Evolutionary conservation across 1,284 basidiomycete genomes (phyloP).

Genomic region (Apiotrichum mycotoxinovorans): DNA sequence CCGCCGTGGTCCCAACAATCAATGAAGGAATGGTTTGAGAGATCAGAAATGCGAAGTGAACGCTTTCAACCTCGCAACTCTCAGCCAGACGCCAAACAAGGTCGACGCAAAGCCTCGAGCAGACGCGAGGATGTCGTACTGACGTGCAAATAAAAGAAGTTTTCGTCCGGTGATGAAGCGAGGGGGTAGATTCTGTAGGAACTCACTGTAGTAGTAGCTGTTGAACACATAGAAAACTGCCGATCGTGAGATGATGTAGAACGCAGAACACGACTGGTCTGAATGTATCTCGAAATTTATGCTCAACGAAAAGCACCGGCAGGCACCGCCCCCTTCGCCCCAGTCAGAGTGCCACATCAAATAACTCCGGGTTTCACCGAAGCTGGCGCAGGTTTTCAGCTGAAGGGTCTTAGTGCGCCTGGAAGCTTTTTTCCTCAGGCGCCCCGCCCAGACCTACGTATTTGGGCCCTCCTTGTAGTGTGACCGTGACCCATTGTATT

Average conservation of each 20-base stretch:
- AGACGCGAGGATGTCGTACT: conserved; percentile 28
- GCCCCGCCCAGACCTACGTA: conserved; percentile 5
- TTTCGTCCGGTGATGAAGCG: conserved; percentile 25
- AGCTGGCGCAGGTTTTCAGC: background rate
- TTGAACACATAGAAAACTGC: background rate
- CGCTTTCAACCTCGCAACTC: conserved; percentile 24
- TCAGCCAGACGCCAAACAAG: background rate
- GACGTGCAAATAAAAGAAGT: conserved; percentile 42
- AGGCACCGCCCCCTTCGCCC: too few species aligned
- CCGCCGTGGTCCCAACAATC: background rate
- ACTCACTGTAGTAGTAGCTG: background rate
- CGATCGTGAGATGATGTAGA: background rate
- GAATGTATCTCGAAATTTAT: too few species aligned
- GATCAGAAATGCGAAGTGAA: conserved; percentile 38
- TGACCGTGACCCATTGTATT: too few species aligned
- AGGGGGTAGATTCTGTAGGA: background rate
- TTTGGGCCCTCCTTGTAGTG: too few species aligned
- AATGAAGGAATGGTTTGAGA: background rate
- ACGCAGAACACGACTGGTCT: background rate
- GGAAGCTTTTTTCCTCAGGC: background rate
- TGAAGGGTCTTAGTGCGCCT: background rate
- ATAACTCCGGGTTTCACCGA: background rate
- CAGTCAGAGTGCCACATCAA: background rate
- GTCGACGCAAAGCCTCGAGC: background rate
- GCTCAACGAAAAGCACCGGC: too few species aligned